Evolutionary conservation across 495 filamentous ascomycete genomes (phyloP).

Genomic region (Penicillium subrubescens): DNA sequence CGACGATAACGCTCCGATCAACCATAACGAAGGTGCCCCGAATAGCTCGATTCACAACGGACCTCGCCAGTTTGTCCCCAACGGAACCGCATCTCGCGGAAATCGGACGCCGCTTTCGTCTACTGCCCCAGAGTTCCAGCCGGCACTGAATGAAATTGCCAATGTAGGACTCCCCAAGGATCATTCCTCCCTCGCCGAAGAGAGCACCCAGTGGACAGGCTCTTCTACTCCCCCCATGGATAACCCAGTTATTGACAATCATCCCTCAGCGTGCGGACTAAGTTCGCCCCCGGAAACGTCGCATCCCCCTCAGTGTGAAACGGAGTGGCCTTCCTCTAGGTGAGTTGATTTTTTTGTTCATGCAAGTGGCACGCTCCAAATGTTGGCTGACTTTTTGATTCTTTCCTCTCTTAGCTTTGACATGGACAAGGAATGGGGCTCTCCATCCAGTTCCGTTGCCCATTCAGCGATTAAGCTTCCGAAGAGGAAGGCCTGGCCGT

Average conservation of each 20-base stretch:
- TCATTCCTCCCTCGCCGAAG: conserved; percentile 17
- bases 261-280: conserved; percentile 38
- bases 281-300: conserved; percentile 11
- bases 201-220: neutral
- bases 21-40: conserved; percentile 26
- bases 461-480: neutral
- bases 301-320: conserved; percentile 8
- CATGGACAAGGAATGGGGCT: neutral
- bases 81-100: conserved; percentile 39
- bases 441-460: neutral
- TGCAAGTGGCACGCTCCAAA: neutral
- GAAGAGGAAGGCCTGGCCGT: neutral
- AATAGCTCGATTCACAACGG: conserved; percentile 33
- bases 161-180: conserved; percentile 49
- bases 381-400: neutral
- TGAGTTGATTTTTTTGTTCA: conserved; percentile 12
- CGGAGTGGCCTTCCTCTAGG: conserved; percentile 12
- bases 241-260: conserved; percentile 56
- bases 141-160: conserved; percentile 45
- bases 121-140: conserved; percentile 75
- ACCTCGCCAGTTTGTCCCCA: conserved; percentile 36
- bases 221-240: conserved; percentile 33
- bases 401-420: neutral
- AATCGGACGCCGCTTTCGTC: conserved; percentile 68
- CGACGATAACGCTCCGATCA: conserved; percentile 30